Evolutionary conservation across 2,329 filamentous ascomycete species (phyloP).

Genomic region (Fusarium subtropicale): DNA sequence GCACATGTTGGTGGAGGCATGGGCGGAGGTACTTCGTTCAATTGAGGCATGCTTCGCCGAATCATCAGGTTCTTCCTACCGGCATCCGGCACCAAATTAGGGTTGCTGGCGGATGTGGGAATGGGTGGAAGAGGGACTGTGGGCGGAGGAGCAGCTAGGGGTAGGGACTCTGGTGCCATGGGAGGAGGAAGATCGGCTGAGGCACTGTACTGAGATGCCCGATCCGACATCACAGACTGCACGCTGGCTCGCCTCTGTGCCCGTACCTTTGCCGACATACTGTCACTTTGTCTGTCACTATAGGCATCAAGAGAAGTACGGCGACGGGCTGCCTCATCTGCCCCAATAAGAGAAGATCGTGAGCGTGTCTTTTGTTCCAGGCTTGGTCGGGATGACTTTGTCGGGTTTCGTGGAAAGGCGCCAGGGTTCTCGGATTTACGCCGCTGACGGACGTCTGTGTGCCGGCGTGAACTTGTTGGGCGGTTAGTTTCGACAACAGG

Average conservation of each 20-base stretch:
- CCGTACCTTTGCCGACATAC: conserved; percentile 36
- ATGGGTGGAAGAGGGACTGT: conserved; percentile 50
- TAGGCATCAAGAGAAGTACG: conserved; percentile 52
- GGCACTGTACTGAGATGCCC: conserved; percentile 40
- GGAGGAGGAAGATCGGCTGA: conserved; percentile 44
- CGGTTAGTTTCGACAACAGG: conserved; percentile 30
- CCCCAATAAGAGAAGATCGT: conserved; percentile 30
- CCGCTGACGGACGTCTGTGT: conserved; percentile 50
- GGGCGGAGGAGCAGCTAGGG: conserved; percentile 48
- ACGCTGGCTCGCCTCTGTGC: conserved; percentile 48
- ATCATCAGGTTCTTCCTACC: conserved; percentile 47
- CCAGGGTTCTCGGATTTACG: conserved; percentile 40
- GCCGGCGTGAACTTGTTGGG: conserved; percentile 46
- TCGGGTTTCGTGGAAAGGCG: conserved; percentile 23
- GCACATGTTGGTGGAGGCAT: conserved; percentile 67
- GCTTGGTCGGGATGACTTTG: conserved; percentile 26
- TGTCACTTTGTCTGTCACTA: conserved; percentile 39
- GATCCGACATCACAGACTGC: conserved; percentile 46
- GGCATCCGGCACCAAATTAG: conserved; percentile 38
- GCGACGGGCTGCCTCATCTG: conserved; percentile 42
- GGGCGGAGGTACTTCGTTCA: conserved; percentile 63
- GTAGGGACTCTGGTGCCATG: conserved; percentile 40
- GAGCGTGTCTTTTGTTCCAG: conserved; percentile 40
- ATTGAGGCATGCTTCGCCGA: conserved; percentile 64
- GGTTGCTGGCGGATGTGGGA: conserved; percentile 44